Evolutionary conservation across 371 early-diverging fungal genomes (phyloP), one percentile per base, ranked within the genome.

Genomic region (Mucor ambiguus): DNA sequence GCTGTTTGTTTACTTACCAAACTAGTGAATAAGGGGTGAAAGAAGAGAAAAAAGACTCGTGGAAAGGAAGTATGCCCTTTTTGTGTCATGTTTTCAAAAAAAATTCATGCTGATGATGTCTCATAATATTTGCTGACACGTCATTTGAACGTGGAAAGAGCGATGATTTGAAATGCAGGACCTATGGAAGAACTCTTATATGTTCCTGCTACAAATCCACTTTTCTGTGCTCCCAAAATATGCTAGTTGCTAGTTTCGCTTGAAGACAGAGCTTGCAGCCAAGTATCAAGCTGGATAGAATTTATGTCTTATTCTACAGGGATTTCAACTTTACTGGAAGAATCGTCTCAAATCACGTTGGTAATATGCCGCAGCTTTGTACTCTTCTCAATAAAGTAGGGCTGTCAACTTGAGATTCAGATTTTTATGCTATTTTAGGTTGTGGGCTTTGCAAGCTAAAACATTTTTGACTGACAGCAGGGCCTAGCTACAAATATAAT

Each of bases 61-160:
- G 52, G 28, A 52, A 52, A 28, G 28, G 52, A 52, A 52, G 14
- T 52, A 28, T 52, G 52, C 52, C 28, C 52, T 52, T 52, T 52
- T 52, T 52, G 52, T 43, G 29, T 22, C 18, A 29, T 43, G 44
- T 29, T 60, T 28, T 43, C 18, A 49, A 33, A 35, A 35, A 22
- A 20, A 60, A 61, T 61, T 61, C 61, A 61, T 61, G 61, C 61
- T 61, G 61, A 35, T 37, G 49, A 61, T 61, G 61, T 61, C 49
- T 61, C 49, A 60, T 30, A 60, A 46, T 46, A 41, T 44, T 60
- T 44, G 20, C 32, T 49, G 49, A 61, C 61, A 61, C 61, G 61
- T 61, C 61, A 61, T 61, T 61, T 61, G 48, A 61, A 49, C 61
- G 35, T 61, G 52, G 26, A 52, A 52, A 52, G 16, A 26, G 52